Evolutionary conservation across 108 stramenopile species (phyloP).

Genomic region (Stephanodiscus triporus): DNA sequence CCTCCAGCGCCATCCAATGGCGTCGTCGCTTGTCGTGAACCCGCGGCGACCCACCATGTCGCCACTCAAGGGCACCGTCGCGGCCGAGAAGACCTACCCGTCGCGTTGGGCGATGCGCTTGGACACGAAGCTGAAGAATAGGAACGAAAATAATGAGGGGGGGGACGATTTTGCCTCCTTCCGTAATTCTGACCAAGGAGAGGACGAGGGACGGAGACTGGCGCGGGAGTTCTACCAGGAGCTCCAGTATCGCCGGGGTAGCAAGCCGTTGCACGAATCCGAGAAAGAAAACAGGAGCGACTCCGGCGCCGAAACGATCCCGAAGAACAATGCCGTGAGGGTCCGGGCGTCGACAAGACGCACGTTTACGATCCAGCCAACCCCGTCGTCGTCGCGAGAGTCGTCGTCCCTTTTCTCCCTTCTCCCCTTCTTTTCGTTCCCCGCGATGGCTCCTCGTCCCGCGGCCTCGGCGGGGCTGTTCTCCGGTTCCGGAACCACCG

Average conservation of each 20-base stretch:
- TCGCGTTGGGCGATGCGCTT: neutral
- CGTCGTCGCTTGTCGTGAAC: conserved; percentile 1
- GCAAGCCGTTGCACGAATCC: neutral
- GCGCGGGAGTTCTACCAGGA: conserved; percentile 35
- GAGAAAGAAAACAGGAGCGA: neutral
- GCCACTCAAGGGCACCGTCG: neutral
- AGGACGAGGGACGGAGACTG: conserved; percentile 20
- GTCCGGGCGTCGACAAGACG: neutral
- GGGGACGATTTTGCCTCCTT: conserved; percentile 9
- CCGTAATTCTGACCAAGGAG: neutral
- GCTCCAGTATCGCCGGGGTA: conserved; percentile 18
- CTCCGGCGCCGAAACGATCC: neutral
- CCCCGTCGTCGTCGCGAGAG: neutral
- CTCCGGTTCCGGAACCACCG: conserved; percentile 30
- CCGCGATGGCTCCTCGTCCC: conserved; percentile 6
- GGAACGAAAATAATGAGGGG: neutral
- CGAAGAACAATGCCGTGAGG: neutral
- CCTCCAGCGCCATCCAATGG: no score
- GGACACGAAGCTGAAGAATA: neutral
- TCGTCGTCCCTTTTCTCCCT: conserved; percentile 1
- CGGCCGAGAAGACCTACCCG: neutral
- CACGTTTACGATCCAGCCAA: conserved; percentile 7
- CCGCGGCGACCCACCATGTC: neutral
- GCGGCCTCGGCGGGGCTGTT: conserved; percentile 32
- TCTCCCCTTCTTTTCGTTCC: conserved; percentile 6